Evolutionary conservation across 73 alveolate genomes (phyloP), one percentile per base, ranked within the genome.

Genomic region (Loxodes magnus): DNA sequence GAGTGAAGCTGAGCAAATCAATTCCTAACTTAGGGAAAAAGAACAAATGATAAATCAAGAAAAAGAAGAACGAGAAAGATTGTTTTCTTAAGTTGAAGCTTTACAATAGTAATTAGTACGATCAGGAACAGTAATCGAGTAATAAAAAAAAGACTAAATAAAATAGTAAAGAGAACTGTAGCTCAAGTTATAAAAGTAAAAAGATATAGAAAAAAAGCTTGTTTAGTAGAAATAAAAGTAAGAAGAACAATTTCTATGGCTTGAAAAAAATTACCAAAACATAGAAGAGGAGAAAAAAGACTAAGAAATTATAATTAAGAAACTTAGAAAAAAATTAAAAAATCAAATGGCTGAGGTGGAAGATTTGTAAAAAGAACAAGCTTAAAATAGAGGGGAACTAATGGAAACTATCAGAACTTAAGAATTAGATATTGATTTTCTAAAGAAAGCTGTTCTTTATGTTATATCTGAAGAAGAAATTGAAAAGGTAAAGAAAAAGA

Each of bases 111-210:
- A 78, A 56, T 29, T 65, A 24, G 80, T 55, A 6, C 27, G 33
- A 26, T 72, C 58, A 29, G 78, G 58, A 15, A 31, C 59, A 29
- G 80, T 55, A n/a, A 38, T 71, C 17, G 63, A 6, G 10, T 64
- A 44, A 24, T 54, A 42, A 16, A 71, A 43, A 63, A 53, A 52
- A 43, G 37, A 29, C 71, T 61, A 53, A 76, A 63, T 55, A 71
- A 71, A 56, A 63, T 67, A 44, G 61, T 64, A 55, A 50, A 29
- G 54, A 64, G 60, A 44, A 62, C 57, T 48, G 72, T 64, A 49
- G 92, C 69, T 42, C 64, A 78, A 57, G 64, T 80, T 56, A 74
- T 64, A 54, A 56, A 57, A 35, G 78, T 64, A 57, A 71, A 65
- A 67, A 72, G 71, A 58, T 64, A 78, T 33, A 76, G 79, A 57